Evolutionary conservation across 352 stramenopile species (phyloP), one percentile per base, ranked within the genome.

Genomic region (Phytophthora crassamura): DNA sequence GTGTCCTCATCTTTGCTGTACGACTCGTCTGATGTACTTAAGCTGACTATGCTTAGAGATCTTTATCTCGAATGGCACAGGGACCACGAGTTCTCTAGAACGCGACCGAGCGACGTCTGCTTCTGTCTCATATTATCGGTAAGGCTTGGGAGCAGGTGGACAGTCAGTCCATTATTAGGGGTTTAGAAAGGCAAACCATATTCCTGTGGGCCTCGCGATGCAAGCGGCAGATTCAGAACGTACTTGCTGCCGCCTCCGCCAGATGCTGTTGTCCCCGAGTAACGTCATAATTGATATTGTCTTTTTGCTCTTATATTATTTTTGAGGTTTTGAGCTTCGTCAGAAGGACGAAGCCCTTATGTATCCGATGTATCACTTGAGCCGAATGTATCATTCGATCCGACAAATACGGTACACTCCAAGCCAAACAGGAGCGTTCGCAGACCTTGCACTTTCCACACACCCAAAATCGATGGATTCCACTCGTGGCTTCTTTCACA

Each of bases 201-300:
- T 52, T 5, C 14, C 28, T 22, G 30, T 25, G 15, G 14, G 1
- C 38, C 38, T 43, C 14, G 38, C 10, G 38, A 43, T 22, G 15
- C 38, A 9, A 35, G n/a, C 18, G 49, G 33, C 7, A 36, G 20
- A 46, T 46, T 43, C 36, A 47, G 35, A 16, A 46, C 49, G 34
- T 34, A 57, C 25, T 46, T 57, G 20, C 20, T 57, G 34, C 35
- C 49, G 16, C 49, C 10, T 22, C 49, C 49, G 10, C 5, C 9
- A 57, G 49, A 46, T 46, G 49, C 49, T 16, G 49, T 57, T 57
- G 49, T 57, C 11, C 34, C 20, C 20, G 52, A 49, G 28, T 51
- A 60, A 46, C 25, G 16, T 46, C 20, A 60, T 51, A 51, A 60
- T 51, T 33, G 6, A 51, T 50, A 60, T 5, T 43, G 11, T 32